A percentile compares a stretch with the other conserved stretches of the same genome.
phyloP scores from a whole-genome alignment of 345 rosid genomes.

The Acer saccharum region DNA sequence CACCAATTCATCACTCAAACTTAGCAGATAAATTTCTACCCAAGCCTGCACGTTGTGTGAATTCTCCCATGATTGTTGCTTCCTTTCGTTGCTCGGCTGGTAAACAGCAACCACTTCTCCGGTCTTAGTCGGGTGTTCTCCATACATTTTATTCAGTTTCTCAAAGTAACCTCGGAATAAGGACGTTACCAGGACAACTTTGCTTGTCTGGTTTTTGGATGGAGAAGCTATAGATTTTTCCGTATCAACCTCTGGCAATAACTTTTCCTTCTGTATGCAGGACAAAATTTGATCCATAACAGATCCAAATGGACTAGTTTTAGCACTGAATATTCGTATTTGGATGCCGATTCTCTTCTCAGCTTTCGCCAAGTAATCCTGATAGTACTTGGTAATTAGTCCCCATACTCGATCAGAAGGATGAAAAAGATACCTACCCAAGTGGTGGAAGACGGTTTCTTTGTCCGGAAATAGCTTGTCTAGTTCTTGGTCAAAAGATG shows the following conservation, averaged over 20 bases:
- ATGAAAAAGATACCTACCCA: constrained; percentile 23
- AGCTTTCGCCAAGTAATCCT: constrained; percentile 3
- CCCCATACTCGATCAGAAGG: constrained; percentile 19
- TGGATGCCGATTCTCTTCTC: constrained; percentile 17
- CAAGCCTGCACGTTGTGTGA: constrained; percentile 19
- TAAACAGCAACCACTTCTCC: constrained; percentile 16
- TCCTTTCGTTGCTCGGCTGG: constrained; percentile 13
- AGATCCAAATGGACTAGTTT: constrained; percentile 11
- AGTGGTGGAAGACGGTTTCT: constrained; percentile 25
- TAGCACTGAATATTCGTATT: constrained; percentile 4
- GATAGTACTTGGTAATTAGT: constrained; percentile 9
- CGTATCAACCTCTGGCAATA: constrained; percentile 11
- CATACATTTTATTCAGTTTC: constrained; percentile 5
- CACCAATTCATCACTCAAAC: constrained; percentile 11
- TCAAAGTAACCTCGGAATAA: constrained; percentile 16
- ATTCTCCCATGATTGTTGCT: constrained; percentile 3
- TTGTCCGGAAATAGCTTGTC: constrained; percentile 22
- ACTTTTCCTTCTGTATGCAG: constrained; percentile 13
- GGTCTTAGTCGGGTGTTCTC: constrained; percentile 5
- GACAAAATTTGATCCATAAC: constrained; percentile 20
- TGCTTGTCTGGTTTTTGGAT: not conserved
- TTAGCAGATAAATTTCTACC: constrained; percentile 14
- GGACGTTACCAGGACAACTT: constrained; percentile 18
- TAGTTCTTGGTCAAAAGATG: constrained; percentile 19
- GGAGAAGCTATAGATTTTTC: not conserved